A percentile compares a stretch with the other conserved stretches of the same genome.
Evolutionary conservation across 768 basidiomycete species (phyloP).

Genomic region (Tubosaeta sp.): DNA sequence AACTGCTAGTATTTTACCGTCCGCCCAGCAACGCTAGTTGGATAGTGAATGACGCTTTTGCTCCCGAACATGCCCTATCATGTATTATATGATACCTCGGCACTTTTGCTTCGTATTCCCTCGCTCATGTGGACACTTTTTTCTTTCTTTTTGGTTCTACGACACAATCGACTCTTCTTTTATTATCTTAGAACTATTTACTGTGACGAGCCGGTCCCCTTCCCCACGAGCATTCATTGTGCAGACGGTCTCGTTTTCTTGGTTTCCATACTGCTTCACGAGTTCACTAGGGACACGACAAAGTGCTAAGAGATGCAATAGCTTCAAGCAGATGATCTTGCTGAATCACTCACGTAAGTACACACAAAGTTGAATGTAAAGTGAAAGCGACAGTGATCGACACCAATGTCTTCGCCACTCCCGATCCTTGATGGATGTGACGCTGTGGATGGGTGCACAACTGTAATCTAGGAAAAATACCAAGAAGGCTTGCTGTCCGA

Average conservation of each 20-base stretch:
- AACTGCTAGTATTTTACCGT: not conserved
- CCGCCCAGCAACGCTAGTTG: conserved; percentile 8
- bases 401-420: too few relatives aligned
- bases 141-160: not conserved
- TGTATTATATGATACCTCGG: conserved; percentile 9
- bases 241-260: not conserved
- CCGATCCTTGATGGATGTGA: too few relatives aligned
- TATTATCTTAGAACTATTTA: conserved; percentile 10
- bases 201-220: not conserved
- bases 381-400: too few relatives aligned
- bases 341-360: too few relatives aligned
- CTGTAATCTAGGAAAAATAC: too few relatives aligned
- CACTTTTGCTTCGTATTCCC: conserved; percentile 1
- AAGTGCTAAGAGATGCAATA: not conserved
- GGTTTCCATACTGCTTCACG: not conserved
- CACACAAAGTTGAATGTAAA: too few relatives aligned
- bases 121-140: conserved; percentile 9
- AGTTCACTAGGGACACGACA: not conserved
- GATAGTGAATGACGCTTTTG: conserved; percentile 5
- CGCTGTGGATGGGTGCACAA: too few relatives aligned
- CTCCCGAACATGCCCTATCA: not conserved
- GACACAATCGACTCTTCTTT: not conserved
- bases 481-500: too few relatives aligned
- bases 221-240: not conserved
- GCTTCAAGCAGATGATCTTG: too few relatives aligned